phyloP scores from a whole-genome alignment of 1,139 yeast species.

The Blastobotrys indianensis region DNA sequence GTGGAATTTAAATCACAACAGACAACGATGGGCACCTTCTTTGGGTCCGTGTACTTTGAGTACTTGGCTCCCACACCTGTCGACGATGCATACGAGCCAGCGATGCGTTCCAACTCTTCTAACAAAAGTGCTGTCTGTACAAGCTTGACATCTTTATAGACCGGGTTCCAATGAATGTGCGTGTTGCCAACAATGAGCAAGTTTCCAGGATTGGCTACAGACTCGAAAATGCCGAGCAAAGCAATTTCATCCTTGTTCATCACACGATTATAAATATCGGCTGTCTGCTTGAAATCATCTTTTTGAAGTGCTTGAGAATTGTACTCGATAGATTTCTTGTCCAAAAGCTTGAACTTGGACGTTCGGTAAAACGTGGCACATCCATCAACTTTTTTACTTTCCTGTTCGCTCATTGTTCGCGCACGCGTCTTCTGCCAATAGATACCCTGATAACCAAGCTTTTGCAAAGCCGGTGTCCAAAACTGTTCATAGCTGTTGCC shows the following conservation, averaged over 20 bases:
- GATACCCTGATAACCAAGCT: conserved; percentile 71
- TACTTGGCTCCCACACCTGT: conserved; percentile 30
- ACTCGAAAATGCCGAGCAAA: conserved; percentile 70
- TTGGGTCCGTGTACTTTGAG: conserved; percentile 45
- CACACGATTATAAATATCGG: conserved; percentile 90
- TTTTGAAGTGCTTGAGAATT: conserved; percentile 83
- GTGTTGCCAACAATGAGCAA: conserved; percentile 75
- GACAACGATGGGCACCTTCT: conserved; percentile 66
- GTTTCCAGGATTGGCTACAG: conserved; percentile 53
- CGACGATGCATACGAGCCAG: conserved; percentile 46
- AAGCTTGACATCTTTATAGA: conserved; percentile 90
- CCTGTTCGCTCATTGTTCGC: conserved; percentile 75
- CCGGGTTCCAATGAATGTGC: conserved; percentile 98
- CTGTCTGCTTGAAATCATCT: conserved; percentile 86
- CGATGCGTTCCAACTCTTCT: conserved; percentile 71
- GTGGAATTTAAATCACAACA: conserved; percentile 97
- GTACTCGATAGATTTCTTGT: conserved; percentile 74
- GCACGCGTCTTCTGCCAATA: conserved; percentile 89
- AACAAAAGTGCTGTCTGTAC: conserved; percentile 89
- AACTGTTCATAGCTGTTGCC: conserved; percentile 77
- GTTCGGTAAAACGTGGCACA: conserved; percentile 86
- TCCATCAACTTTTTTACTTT: conserved; percentile 90
- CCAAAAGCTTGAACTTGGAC: conserved; percentile 61
- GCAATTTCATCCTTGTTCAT: conserved; percentile 96
- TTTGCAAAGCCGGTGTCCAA: conserved; percentile 72